Base-by-base conservation (phyloP, 495 filamentous ascomycete genomes). In the Tuber microsphaerosporum region DNA sequence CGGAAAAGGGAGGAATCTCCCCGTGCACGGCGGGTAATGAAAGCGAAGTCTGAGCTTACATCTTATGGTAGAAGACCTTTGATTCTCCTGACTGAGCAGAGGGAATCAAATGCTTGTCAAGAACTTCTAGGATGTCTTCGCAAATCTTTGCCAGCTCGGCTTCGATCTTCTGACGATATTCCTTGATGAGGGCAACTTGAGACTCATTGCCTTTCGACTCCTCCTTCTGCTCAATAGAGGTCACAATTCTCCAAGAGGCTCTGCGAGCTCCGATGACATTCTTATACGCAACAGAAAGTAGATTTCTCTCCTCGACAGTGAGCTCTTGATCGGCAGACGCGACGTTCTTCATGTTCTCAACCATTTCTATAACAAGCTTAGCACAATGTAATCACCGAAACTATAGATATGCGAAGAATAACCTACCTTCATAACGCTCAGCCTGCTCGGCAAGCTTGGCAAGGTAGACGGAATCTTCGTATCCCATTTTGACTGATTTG, bases 1-100 rank as follows among this genome's bases (percentile, higher is more conserved):
- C 42, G 20, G 2, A 61, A 70, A 70, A 19, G 31, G 65, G 51
- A 68, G 39, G 74, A 17, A 65, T 65, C 26, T 65, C 26, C 26
- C 26, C 26, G 12, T 2, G 26, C 26, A 65, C 26, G 26, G 56
- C 56, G 17, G 26, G 26, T 34, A 16, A 65, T 65, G 26, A 31
- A 61, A 61, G 26, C 10, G 12, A 2, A 1, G n/a, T 31, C 51
- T 14, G 20, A 69, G 43, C 79, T 76, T 84, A 97, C 94, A 99
- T 99, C 91, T 99, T 99, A 92, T 99, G 95, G 89, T 99, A 99
- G 88, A 99, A 99, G 79, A 99, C 95, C 90, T 98, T 98, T 78
- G 94, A 97, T 88, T 99, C 95, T 84, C 96, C 95, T 83, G 89
- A 92, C 89, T 97, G 91, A 80, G 95, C 96, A 79, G 93, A 97